Conservation (phyloP, 148 eudicot genomes). For the Spergularia marina region DNA sequence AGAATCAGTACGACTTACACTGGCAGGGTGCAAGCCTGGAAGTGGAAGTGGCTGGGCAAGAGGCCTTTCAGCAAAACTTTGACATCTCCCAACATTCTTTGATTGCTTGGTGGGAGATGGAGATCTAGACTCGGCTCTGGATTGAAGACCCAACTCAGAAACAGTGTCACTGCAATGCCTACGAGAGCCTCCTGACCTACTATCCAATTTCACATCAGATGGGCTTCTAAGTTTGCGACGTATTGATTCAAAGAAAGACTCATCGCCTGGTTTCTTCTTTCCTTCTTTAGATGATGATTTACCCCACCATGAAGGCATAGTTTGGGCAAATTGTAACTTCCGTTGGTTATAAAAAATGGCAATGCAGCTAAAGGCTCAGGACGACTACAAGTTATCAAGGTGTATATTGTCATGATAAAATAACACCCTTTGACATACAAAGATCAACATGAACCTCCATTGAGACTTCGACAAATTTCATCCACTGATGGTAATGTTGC, state of each 20-base stretch:
- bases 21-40: slow-evolving; percentile 55
- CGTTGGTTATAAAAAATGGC: neutral
- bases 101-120: slow-evolving; percentile 72
- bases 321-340: slow-evolving; percentile 15
- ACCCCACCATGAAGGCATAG: slow-evolving; percentile 93
- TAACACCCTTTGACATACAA: neutral
- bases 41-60: slow-evolving; percentile 86
- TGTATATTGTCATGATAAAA: slow-evolving; percentile 6
- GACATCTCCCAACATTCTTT: slow-evolving; percentile 74
- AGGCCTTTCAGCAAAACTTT: slow-evolving; percentile 84
- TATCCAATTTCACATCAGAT: slow-evolving; percentile 59
- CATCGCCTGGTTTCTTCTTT: slow-evolving; percentile 71
- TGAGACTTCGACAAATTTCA: slow-evolving; percentile 11
- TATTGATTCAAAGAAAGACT: slow-evolving; percentile 60
- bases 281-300: slow-evolving; percentile 85
- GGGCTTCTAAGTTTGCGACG: slow-evolving; percentile 58
- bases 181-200: slow-evolving; percentile 63
- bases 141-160: slow-evolving; percentile 65
- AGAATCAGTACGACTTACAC: slow-evolving; percentile 68
- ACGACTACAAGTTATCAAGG: slow-evolving; percentile 18
- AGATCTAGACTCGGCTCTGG: slow-evolving; percentile 70
- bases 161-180: slow-evolving; percentile 62
- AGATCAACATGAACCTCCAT: slow-evolving; percentile 11
- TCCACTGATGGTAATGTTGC: slow-evolving; percentile 6
- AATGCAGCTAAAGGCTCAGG: slow-evolving; percentile 1